Conservation (phyloP, 306 rosid genomes). For the Inga laurina region DNA sequence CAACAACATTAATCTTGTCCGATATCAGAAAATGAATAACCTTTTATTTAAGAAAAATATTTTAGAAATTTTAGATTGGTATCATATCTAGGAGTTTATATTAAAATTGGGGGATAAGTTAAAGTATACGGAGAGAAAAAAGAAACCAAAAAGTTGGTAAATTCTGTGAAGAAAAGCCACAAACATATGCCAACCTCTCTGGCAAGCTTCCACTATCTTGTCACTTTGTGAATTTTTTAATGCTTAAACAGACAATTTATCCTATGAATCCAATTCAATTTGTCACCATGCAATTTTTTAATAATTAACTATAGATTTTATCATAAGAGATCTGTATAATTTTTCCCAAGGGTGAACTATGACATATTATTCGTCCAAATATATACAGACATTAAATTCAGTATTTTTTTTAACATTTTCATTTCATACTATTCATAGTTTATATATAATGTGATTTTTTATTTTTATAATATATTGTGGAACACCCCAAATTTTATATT, state of each 20-base stretch:
- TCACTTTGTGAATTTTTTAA: background rate
- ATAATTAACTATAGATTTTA: background rate
- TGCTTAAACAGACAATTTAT: background rate
- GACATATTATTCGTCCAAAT: background rate
- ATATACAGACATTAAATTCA: too few species aligned
- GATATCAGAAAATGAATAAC: background rate
- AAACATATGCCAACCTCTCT: background rate
- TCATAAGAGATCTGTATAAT: background rate
- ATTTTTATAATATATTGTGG: too few species aligned
- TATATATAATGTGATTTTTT: background rate
- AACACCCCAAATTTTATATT: too few species aligned
- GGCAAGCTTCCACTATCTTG: background rate
- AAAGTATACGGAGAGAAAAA: background rate
- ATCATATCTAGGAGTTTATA: constrained; percentile 1
- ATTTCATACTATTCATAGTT: background rate
- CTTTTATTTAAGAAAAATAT: background rate
- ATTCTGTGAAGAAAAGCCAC: constrained; percentile 11
- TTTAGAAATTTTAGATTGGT: background rate
- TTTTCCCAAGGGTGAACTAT: background rate
- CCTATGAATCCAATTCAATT: background rate
- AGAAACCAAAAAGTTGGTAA: background rate
- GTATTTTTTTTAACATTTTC: background rate
- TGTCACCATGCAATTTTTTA: background rate
- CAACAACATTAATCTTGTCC: background rate
- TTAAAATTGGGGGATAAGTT: background rate